Conservation (phyloP, 768 basidiomycete species). For the Amanita muscaria region DNA sequence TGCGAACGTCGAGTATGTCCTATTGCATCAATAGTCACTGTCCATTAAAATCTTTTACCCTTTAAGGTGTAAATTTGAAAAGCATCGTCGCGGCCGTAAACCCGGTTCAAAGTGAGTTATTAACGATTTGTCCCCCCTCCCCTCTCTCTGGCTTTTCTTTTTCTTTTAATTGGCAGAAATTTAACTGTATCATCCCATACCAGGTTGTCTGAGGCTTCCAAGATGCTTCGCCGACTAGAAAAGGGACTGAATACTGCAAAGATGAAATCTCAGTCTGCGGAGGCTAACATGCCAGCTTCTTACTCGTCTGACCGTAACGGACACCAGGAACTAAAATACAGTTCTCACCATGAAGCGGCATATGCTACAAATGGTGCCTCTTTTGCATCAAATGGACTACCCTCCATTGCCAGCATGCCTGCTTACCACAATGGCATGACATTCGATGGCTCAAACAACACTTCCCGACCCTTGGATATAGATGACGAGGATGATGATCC, state of each 20-base stretch:
- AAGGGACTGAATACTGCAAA: slow-evolving; percentile 75
- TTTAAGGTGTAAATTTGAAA: slow-evolving; percentile 74
- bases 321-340: slow-evolving; percentile 22
- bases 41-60: slow-evolving; percentile 12
- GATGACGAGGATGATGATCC: slow-evolving; percentile 66
- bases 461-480: slow-evolving; percentile 33
- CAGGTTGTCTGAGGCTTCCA: slow-evolving; percentile 82
- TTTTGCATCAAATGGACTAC: slow-evolving; percentile 39
- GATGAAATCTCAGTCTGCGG: slow-evolving; percentile 50
- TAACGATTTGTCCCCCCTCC: too few relatives aligned
- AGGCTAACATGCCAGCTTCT: slow-evolving; percentile 24
- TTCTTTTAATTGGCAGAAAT: too few relatives aligned
- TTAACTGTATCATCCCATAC: slow-evolving; percentile 10
- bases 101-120: slow-evolving; percentile 81
- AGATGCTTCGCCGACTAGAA: slow-evolving; percentile 81
- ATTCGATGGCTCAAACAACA: slow-evolving; percentile 27
- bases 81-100: slow-evolving; percentile 81
- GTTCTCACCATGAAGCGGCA: slow-evolving; percentile 23
- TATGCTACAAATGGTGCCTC: slow-evolving; percentile 25
- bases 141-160: too few relatives aligned
- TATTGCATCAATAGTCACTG: slow-evolving; percentile 10
- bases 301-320: slow-evolving; percentile 26
- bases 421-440: slow-evolving; percentile 24
- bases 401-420: slow-evolving; percentile 36
- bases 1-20: slow-evolving; percentile 61